These are phyloP conservation scores for Fusarium virguliforme DNA, from an alignment of 2,329 filamentous ascomycete genomes.

Conservation along the genomic window DNA sequence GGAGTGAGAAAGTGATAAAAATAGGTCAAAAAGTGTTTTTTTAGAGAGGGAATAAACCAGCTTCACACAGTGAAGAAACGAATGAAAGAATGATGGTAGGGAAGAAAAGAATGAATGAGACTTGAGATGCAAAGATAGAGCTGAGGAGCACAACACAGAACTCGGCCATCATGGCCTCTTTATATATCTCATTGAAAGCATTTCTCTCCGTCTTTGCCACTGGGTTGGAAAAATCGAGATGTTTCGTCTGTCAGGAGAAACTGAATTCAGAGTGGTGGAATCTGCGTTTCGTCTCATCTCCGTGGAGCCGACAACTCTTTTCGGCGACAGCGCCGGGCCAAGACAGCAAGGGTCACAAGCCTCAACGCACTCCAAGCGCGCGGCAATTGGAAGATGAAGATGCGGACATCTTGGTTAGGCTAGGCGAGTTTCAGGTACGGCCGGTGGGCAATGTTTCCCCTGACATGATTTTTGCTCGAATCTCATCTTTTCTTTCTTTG, in stretches of 20 bases:
- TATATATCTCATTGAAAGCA: slow-evolving; percentile 25
- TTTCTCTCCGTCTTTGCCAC: no score
- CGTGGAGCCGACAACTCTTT: slow-evolving; percentile 38
- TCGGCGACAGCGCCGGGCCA: slow-evolving; percentile 34
- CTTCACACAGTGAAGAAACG: slow-evolving; percentile 54
- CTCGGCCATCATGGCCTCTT: slow-evolving; percentile 2
- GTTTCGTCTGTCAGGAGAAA: slow-evolving; percentile 21
- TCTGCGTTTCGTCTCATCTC: slow-evolving; percentile 40
- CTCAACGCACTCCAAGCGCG: slow-evolving; percentile 32
- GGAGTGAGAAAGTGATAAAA: slow-evolving; percentile 3
- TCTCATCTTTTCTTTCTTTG: slow-evolving; percentile 1
- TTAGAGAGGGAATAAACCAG: slow-evolving; percentile 41
- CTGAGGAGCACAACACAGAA: slow-evolving; percentile 30
- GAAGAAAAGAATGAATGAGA: slow-evolving; percentile 32
- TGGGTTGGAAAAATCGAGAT: neutral
- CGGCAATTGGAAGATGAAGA: slow-evolving; percentile 22
- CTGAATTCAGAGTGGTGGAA: slow-evolving; percentile 48
- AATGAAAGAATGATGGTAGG: slow-evolving; percentile 34
- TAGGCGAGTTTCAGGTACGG: slow-evolving; percentile 23
- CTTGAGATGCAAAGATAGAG: slow-evolving; percentile 39
- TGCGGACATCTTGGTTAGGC: neutral
- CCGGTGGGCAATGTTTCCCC: neutral
- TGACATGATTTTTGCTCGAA: neutral
- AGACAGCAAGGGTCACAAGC: slow-evolving; percentile 24
- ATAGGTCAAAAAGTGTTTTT: slow-evolving; percentile 8